These are phyloP conservation scores for Wickerhamiella sergipiensis DNA, from an alignment of 805 yeast genomes.

Conservation along the genomic window DNA sequence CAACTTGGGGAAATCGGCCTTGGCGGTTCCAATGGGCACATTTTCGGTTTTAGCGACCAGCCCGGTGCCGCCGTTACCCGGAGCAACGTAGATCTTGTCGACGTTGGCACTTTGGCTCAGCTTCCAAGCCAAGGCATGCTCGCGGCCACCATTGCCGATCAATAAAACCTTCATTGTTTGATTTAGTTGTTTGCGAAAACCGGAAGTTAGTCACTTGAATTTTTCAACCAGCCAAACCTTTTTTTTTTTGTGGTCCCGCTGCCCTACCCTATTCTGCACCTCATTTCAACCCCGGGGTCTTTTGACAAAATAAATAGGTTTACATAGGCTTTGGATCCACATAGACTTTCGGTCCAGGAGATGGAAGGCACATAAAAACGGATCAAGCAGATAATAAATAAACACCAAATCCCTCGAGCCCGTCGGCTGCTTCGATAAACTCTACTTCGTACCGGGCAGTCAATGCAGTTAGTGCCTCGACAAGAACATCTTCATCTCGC, in stretches of 20 bases:
- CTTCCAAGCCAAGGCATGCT: constrained; percentile 92
- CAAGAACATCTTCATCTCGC: neutral
- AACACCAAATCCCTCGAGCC: neutral
- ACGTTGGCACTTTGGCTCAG: constrained; percentile 67
- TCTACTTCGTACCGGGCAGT: neutral
- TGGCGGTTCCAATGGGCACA: constrained; percentile 52
- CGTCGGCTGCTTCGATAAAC: neutral
- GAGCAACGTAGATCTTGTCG: constrained; percentile 70
- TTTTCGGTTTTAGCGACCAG: constrained; percentile 44
- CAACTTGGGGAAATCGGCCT: constrained; percentile 53
- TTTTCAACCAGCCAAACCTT: neutral
- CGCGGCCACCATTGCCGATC: constrained; percentile 98
- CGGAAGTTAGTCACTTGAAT: neutral
- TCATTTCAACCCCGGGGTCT: too few species aligned
- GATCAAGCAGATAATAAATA: neutral
- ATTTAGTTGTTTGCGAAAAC: constrained; percentile 15
- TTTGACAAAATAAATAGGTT: neutral
- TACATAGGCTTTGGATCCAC: too few species aligned
- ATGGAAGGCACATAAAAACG: too few species aligned
- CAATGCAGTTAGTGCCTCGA: neutral
- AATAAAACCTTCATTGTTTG: constrained; percentile 49
- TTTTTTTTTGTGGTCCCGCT: neutral
- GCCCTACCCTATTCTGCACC: neutral
- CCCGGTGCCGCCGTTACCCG: constrained; percentile 87
- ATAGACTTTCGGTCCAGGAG: too few species aligned